Evolutionary conservation across 2,329 filamentous ascomycete species (phyloP).

Genomic region (Apiospora saccharicola): DNA sequence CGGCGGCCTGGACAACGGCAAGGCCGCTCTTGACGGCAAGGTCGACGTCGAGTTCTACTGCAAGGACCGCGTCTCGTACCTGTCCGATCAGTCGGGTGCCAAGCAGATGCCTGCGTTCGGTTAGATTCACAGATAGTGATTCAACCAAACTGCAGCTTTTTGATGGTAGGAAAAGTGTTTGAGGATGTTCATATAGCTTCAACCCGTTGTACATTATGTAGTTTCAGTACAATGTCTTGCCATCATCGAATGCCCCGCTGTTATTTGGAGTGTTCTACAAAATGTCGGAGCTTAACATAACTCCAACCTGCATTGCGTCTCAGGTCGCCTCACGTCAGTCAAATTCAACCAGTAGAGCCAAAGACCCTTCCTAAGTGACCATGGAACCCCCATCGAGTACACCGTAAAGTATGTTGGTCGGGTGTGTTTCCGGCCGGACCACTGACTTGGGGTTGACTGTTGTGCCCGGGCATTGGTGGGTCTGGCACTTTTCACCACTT

Average conservation of each 20-base stretch:
- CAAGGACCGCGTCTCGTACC: conserved; percentile 56
- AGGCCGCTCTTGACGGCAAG: conserved; percentile 49
- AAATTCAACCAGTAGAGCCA: not conserved
- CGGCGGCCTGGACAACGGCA: conserved; percentile 57
- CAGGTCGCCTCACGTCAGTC: not conserved
- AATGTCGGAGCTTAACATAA: not conserved
- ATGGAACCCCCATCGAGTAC: too few relatives aligned
- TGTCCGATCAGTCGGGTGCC: conserved; percentile 31
- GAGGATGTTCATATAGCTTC: not conserved
- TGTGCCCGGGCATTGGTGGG: too few relatives aligned
- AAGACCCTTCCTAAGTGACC: not conserved
- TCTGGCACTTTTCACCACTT: not conserved
- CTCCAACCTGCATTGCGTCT: not conserved
- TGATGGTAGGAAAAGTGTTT: not conserved
- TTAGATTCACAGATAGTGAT: not conserved
- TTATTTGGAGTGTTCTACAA: not conserved
- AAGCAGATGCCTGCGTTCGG: conserved; percentile 2
- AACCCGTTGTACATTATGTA: not conserved
- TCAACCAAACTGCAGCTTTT: not conserved
- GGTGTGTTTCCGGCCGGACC: too few relatives aligned
- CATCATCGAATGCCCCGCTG: not conserved
- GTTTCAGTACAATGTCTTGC: not conserved
- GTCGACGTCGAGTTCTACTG: conserved; percentile 61
- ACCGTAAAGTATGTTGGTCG: not conserved
- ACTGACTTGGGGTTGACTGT: not conserved